A percentile compares a stretch with the other conserved stretches of the same genome.
Evolutionary conservation across 768 basidiomycete genomes (phyloP).

Genomic region (Scleroderma citrinum): DNA sequence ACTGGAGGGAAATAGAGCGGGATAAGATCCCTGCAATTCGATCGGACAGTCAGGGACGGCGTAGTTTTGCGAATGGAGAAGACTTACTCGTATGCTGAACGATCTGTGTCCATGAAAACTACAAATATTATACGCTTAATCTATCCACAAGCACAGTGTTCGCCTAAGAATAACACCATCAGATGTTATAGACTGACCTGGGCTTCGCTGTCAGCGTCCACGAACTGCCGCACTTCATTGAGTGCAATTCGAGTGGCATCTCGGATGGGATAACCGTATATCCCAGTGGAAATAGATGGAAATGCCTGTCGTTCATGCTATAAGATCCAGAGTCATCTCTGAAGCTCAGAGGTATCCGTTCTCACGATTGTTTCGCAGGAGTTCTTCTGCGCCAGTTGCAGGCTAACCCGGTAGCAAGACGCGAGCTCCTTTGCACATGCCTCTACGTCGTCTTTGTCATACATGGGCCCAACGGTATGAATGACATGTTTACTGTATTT

Average conservation of each 20-base stretch:
- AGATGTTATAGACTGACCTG: constrained; percentile 29
- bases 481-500: constrained; percentile 58
- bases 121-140: constrained; percentile 73
- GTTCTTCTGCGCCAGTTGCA: constrained; percentile 56
- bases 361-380: constrained; percentile 58
- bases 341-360: background rate
- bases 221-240: constrained; percentile 46
- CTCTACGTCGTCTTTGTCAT: constrained; percentile 32
- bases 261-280: constrained; percentile 72
- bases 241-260: constrained; percentile 72
- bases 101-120: constrained; percentile 62
- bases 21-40: constrained; percentile 37
- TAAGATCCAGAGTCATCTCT: background rate
- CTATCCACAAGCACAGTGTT: constrained; percentile 22
- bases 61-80: background rate
- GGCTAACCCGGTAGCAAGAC: constrained; percentile 63
- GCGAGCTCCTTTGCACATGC: constrained; percentile 48
- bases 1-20: constrained; percentile 60
- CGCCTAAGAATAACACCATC: background rate
- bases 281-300: constrained; percentile 72
- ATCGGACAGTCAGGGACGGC: background rate
- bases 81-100: constrained; percentile 58
- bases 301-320: constrained; percentile 50
- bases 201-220: constrained; percentile 46
- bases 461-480: constrained; percentile 78